Conservation (phyloP, 352 stramenopile species). For the Pythium brassicae region DNA sequence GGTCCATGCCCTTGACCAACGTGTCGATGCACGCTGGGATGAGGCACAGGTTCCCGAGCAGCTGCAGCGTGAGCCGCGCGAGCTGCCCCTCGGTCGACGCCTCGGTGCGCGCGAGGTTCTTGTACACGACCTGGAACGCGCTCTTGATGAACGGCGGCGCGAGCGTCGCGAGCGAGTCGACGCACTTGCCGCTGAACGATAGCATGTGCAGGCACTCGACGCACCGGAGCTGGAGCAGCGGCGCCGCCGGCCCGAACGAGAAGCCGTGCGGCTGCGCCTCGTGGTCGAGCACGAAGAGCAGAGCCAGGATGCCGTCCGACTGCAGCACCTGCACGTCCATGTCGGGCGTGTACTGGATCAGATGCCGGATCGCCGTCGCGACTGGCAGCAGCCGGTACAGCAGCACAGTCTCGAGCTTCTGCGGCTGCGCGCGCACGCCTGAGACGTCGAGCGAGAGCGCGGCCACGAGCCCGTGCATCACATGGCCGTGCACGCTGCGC, state of each 20-base stretch:
- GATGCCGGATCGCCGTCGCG: slow-evolving; percentile 70
- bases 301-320: slow-evolving; percentile 61
- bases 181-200: slow-evolving; percentile 81
- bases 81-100: slow-evolving; percentile 80
- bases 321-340: slow-evolving; percentile 83
- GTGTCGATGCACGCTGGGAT: slow-evolving; percentile 86
- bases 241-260: slow-evolving; percentile 68
- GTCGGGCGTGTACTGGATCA: slow-evolving; percentile 78
- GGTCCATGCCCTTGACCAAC: slow-evolving; percentile 85
- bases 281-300: slow-evolving; percentile 78
- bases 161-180: slow-evolving; percentile 68
- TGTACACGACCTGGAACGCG: slow-evolving; percentile 82
- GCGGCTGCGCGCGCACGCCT: slow-evolving; percentile 62
- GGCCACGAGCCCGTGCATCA: slow-evolving; percentile 71
- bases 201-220: slow-evolving; percentile 86
- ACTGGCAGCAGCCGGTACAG: slow-evolving; percentile 71
- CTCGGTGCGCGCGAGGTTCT: slow-evolving; percentile 69
- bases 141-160: slow-evolving; percentile 85
- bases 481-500: slow-evolving; percentile 50
- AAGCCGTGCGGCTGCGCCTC: slow-evolving; percentile 77
- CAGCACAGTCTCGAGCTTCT: slow-evolving; percentile 61
- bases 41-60: slow-evolving; percentile 82
- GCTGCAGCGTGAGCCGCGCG: slow-evolving; percentile 70
- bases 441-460: slow-evolving; percentile 71
- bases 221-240: slow-evolving; percentile 75